Percentiles rank a stretch among this genome's conserved stretches.
Evolutionary conservation across 2,329 filamentous ascomycete genomes (phyloP).

Genomic region (Beauveria asiatica): DNA sequence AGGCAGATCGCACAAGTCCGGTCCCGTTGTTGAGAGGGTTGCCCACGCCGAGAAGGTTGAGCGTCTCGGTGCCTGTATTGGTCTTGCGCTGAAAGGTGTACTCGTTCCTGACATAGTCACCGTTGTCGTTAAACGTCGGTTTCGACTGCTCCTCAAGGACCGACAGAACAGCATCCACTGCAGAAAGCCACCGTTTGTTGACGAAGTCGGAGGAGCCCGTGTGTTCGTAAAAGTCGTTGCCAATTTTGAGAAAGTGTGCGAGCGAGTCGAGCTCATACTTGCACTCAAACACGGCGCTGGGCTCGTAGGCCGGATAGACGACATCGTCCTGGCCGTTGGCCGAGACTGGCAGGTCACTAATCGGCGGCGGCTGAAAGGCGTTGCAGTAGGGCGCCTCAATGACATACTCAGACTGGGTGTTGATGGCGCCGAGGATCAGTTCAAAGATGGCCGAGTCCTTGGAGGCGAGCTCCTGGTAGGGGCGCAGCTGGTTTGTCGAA

Average conservation of each 20-base stretch:
- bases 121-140: constrained; percentile 70
- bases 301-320: constrained; percentile 83
- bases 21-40: constrained; percentile 83
- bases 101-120: constrained; percentile 57
- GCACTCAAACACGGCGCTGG: constrained; percentile 84
- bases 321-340: constrained; percentile 73
- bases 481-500: constrained; percentile 85
- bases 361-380: constrained; percentile 89
- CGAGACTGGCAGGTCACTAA: constrained; percentile 62
- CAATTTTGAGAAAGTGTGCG: constrained; percentile 78
- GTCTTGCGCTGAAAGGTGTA: constrained; percentile 86
- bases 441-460: constrained; percentile 70
- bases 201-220: constrained; percentile 73
- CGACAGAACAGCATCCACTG: constrained; percentile 63
- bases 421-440: constrained; percentile 85
- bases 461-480: constrained; percentile 78
- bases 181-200: constrained; percentile 67
- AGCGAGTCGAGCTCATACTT: constrained; percentile 98
- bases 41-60: constrained; percentile 73
- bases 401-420: constrained; percentile 91
- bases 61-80: constrained; percentile 78
- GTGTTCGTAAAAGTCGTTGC: constrained; percentile 77
- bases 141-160: constrained; percentile 72
- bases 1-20: constrained; percentile 80
- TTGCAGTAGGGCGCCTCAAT: constrained; percentile 96